Percentiles rank a stretch among this genome's conserved stretches.
Conservation (phyloP, 345 rosid genomes). For the Arabis hirsuta region DNA sequence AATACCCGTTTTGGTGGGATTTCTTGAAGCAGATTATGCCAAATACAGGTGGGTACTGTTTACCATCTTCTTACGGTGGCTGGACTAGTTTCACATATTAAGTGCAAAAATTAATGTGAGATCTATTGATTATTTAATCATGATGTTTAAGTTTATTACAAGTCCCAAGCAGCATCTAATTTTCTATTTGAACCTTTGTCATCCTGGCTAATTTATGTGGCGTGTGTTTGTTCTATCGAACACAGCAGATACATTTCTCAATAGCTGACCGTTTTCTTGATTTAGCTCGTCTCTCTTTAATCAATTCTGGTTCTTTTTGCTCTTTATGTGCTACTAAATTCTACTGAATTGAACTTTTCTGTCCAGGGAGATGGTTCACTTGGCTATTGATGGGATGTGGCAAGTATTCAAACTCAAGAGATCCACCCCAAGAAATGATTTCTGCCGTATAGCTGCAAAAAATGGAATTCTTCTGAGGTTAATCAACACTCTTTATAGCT, state of each 20-base stretch:
- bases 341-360: conserved; percentile 44
- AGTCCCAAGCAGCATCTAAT: conserved; percentile 12
- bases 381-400: conserved; percentile 99
- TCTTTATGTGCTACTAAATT: conserved; percentile 17
- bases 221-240: conserved; percentile 8
- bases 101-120: conserved; percentile 6
- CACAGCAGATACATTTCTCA: conserved; percentile 1
- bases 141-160: conserved; percentile 22
- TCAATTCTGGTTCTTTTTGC: conserved; percentile 12
- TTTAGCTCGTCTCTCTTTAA: conserved; percentile 15
- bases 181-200: conserved; percentile 2
- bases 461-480: conserved; percentile 84
- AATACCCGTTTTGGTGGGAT: conserved; percentile 92
- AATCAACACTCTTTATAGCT: conserved; percentile 90
- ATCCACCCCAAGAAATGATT: conserved; percentile 92
- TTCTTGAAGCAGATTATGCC: conserved; percentile 96
- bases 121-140: conserved; percentile 8
- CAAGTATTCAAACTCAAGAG: conserved; percentile 96
- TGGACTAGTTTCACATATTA: conserved; percentile 10
- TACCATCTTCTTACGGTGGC: conserved; percentile 20
- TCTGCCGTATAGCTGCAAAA: conserved; percentile 97
- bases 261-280: conserved; percentile 15
- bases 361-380: conserved; percentile 99
- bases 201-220: not conserved
- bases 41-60: conserved; percentile 73